phyloP scores from a whole-genome alignment of 2,329 filamentous ascomycete genomes.

The Fusarium veterinarium region DNA sequence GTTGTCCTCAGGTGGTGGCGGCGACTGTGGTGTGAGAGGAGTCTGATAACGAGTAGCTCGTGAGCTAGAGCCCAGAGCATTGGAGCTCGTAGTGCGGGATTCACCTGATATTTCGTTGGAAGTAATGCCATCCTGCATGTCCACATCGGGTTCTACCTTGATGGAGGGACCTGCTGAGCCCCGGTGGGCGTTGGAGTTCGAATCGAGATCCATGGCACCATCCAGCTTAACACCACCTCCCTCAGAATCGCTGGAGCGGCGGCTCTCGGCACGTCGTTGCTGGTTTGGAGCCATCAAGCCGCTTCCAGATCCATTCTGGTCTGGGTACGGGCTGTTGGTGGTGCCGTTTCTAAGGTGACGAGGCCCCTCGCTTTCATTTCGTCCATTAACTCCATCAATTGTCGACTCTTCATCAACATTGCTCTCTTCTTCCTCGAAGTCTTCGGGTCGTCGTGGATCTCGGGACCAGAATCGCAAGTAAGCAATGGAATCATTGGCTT shows the following conservation, averaged over 20 bases:
- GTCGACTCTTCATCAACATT: slow-evolving; percentile 47
- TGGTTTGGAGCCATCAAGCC: neutral
- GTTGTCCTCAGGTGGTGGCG: neutral
- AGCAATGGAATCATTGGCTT: slow-evolving; percentile 90
- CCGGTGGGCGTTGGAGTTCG: slow-evolving; percentile 43
- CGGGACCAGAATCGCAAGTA: slow-evolving; percentile 89
- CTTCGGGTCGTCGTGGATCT: slow-evolving; percentile 73
- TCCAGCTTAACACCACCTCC: slow-evolving; percentile 61
- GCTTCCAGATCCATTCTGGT: neutral
- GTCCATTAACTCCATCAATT: neutral
- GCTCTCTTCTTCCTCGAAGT: slow-evolving; percentile 57
- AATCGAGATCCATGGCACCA: slow-evolving; percentile 56
- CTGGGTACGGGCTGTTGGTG: neutral
- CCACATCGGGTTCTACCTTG: slow-evolving; percentile 51
- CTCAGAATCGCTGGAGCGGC: slow-evolving; percentile 54
- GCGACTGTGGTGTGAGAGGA: slow-evolving; percentile 35
- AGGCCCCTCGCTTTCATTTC: slow-evolving; percentile 1
- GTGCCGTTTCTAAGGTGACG: slow-evolving; percentile 1
- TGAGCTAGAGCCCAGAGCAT: slow-evolving; percentile 8
- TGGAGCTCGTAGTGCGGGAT: slow-evolving; percentile 31
- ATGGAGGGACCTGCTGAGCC: slow-evolving; percentile 42
- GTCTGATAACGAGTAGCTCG: slow-evolving; percentile 17
- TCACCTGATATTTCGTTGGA: slow-evolving; percentile 15
- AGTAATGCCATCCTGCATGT: slow-evolving; percentile 28
- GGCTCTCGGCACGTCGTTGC: slow-evolving; percentile 34